A percentile compares a stretch with the other conserved stretches of the same genome.
These are phyloP conservation scores for Stromatinia cepivora DNA, from an alignment of 2,329 filamentous ascomycete species.

Conservation along the genomic window DNA sequence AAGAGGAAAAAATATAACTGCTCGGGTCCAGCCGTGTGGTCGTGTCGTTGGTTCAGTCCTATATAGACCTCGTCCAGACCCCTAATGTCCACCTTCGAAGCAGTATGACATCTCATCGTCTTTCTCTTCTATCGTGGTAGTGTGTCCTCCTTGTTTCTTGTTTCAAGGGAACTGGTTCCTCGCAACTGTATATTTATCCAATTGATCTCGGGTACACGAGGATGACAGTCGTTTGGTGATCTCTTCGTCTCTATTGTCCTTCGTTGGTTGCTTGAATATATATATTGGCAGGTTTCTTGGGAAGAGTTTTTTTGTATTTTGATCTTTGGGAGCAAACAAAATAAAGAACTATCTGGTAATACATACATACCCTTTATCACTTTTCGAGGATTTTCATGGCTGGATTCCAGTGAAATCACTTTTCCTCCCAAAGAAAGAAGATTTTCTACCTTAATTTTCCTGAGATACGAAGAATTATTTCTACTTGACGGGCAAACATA, in stretches of 20 bases:
- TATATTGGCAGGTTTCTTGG: conserved; percentile 18
- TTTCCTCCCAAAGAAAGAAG: conserved; percentile 18
- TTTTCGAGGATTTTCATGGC: conserved; percentile 34
- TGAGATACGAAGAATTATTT: conserved; percentile 11
- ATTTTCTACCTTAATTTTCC: conserved; percentile 15
- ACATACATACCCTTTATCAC: conserved; percentile 15
- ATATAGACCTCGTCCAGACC: conserved; percentile 36
- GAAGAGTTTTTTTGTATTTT: conserved; percentile 21
- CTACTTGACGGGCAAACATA: conserved; percentile 10
- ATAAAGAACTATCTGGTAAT: conserved; percentile 9
- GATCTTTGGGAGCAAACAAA: conserved; percentile 20
- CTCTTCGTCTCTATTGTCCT: conserved; percentile 32
- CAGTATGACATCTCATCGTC: conserved; percentile 36
- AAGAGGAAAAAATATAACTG: conserved; percentile 33
- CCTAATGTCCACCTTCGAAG: conserved; percentile 27
- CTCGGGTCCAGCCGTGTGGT: conserved; percentile 35
- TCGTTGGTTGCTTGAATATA: conserved; percentile 30
- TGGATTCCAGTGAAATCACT: conserved; percentile 37
- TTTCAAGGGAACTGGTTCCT: conserved; percentile 30
- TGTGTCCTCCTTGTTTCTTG: conserved; percentile 28
- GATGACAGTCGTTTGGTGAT: conserved; percentile 35
- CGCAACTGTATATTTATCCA: conserved; percentile 36
- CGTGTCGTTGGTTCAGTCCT: conserved; percentile 28
- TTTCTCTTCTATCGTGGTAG: conserved; percentile 22
- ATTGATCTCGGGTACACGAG: conserved; percentile 32